Base-by-base conservation (phyloP, 2,329 filamentous ascomycete genomes). In the Cryphonectria japonica region DNA sequence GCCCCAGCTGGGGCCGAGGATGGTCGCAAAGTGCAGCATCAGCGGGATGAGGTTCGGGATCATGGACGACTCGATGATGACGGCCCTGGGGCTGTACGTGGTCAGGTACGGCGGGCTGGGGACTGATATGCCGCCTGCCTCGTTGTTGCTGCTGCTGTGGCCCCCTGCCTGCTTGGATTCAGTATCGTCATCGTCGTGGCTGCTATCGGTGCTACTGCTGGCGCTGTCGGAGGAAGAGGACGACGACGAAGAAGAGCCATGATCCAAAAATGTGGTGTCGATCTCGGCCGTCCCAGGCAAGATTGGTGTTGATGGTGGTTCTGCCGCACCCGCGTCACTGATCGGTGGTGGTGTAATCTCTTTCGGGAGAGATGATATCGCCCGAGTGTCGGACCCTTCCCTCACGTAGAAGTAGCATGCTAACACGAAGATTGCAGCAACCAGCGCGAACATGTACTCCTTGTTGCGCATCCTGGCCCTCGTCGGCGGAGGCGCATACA, bases 1-100 rank as follows among this genome's bases (percentile, higher is more conserved):
- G 4, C 81, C 81, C 82, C 82, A 83, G 26, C 75, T 69, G 7
- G 81, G 80, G 0, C 82, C 82, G 3, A 83, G 80, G 0, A 73
- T 73, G 29, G 69, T 70, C 4, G 77, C 74, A 11, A 80, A 74
- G 0, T 78, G 79, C 9, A 78, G 75, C 11, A 72, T 75, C 61
- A 71, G 71, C 26, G 76, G 63, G 68, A 74, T 78, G 6, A 78
- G 77, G 34, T 67, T 81, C 29, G 67, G 66, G 66, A 72, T 69
- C 46, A 70, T 67, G 37, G 79, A 72, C 26, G 61, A 68, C 57
- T 73, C 72, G 62, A 73, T 67, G 46, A 73, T 70, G 61, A 73
- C 26, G 34, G 72, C 72, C 16, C 57, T 61, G 29, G 71, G 71
- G 26, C 71, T 67, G 59, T 71, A 64, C 32, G 32, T 37, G 29